Evolutionary conservation across 108 stramenopile genomes (phyloP).

Genomic region (Discostella pseudostelligera): DNA sequence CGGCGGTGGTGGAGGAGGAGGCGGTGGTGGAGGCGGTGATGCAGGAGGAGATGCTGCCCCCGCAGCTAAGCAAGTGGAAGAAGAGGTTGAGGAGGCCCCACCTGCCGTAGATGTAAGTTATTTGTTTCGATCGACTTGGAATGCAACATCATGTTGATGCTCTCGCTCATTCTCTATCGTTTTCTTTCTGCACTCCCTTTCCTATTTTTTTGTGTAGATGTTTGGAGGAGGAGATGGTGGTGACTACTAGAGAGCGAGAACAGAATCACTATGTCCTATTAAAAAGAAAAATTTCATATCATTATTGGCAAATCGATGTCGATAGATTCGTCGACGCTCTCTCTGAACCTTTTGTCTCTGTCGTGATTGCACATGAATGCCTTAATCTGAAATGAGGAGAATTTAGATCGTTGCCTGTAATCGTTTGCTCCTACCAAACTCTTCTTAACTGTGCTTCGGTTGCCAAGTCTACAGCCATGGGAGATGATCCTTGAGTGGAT

Average conservation of each 20-base stretch:
- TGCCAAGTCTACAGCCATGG: too few species aligned
- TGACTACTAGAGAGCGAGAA: conserved; percentile 46
- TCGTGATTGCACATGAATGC: too few species aligned
- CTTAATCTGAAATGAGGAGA: too few species aligned
- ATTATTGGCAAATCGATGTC: too few species aligned
- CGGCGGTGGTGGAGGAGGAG: conserved; percentile 56
- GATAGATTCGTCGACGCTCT: too few species aligned
- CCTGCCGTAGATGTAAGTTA: conserved; percentile 43
- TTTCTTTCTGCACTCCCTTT: conserved; percentile 1
- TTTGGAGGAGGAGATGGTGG: conserved; percentile 63
- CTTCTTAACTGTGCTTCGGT: too few species aligned
- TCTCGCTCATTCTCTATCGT: neutral
- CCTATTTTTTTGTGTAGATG: conserved; percentile 1
- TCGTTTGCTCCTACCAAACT: too few species aligned
- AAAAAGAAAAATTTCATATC: neutral
- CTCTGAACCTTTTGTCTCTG: too few species aligned
- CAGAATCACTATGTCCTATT: neutral
- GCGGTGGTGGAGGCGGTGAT: conserved; percentile 66
- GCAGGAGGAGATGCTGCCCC: conserved; percentile 34
- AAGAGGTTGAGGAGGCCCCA: conserved; percentile 54
- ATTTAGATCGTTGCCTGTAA: too few species aligned
- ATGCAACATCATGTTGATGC: neutral
- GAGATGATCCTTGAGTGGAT: too few species aligned
- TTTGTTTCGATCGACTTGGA: neutral
- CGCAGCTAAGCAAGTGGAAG: conserved; percentile 44